Evolutionary conservation across 352 stramenopile species (phyloP), one percentile per base, ranked within the genome.

Genomic region (Globisporangium nunn): DNA sequence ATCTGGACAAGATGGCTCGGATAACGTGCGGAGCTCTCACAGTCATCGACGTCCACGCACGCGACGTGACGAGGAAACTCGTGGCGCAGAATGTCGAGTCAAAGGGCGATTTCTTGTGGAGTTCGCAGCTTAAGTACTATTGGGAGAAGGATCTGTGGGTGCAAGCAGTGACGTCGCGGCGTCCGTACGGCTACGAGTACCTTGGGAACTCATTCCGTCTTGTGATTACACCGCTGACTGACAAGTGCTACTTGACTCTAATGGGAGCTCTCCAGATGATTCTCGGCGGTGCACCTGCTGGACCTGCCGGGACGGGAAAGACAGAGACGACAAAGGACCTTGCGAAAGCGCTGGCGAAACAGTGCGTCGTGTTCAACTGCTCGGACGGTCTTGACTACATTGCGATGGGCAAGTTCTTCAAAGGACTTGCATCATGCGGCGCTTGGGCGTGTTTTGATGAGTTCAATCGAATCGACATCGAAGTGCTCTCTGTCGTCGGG

Each of bases 211-310:
- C 88, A 40, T 97, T 97, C 48, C 81, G 95, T 8, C 72, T 98
- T 2, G 94, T 98, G 53, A 98, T 98, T 65, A 98, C 95, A 4
- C 95, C 95, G 3, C 64, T 98, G 29, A 98, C 94, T 0, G 94
- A 98, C 67, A 98, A 98, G 60, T 98, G 93, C 63, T 98, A 98
- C 68, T 55, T 98, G 35, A 98, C 94, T 28, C 74, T 98, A 12
- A 98, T 98, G 94, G 92, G 91, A 15, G 93, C 93, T 2, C 60
- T 98, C 23, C 93, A 98, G 64, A 98, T 98, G 91, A 97, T 96
- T 43, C 67, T 98, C 0, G 94, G 94, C 43, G 94, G 94, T 6
- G 92, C 94, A 0, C 94, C 94, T 0, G 94, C 93, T 15, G 93
- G 93, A 0, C 93, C 93, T 23, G 93, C 93, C 28, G 93, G 93